Evolutionary conservation across 345 rosid species (phyloP).

Genomic region (Durio zibethinus): DNA sequence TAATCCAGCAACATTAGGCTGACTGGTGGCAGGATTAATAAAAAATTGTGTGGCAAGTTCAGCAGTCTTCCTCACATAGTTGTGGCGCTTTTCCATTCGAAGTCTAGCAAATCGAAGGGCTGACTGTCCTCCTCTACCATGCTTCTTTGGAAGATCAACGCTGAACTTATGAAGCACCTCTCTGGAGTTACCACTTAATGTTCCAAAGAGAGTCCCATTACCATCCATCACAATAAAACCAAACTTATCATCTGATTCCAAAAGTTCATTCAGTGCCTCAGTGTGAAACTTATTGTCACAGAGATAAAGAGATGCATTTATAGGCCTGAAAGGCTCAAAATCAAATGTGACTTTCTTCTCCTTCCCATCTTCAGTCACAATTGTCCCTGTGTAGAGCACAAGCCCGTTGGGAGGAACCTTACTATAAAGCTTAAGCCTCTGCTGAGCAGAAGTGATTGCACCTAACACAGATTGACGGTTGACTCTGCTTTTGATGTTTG

Average conservation of each 20-base stretch:
- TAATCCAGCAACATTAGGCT: conserved; percentile 64
- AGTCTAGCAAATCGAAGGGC: conserved; percentile 79
- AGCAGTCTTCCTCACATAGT: conserved; percentile 74
- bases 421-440: conserved; percentile 68
- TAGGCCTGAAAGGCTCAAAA: conserved; percentile 72
- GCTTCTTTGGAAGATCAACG: conserved; percentile 74
- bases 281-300: conserved; percentile 77
- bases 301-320: conserved; percentile 65
- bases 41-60: conserved; percentile 68
- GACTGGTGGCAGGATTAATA: conserved; percentile 64
- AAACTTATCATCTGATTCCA: conserved; percentile 77
- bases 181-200: conserved; percentile 64
- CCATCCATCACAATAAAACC: conserved; percentile 80
- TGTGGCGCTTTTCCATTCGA: conserved; percentile 79
- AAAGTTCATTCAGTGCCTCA: conserved; percentile 64
- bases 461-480: conserved; percentile 71
- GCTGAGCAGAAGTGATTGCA: conserved; percentile 73
- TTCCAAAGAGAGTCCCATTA: conserved; percentile 73
- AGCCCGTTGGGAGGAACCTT: conserved; percentile 71
- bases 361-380: conserved; percentile 66
- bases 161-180: conserved; percentile 66
- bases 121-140: conserved; percentile 78
- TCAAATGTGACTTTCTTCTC: conserved; percentile 76
- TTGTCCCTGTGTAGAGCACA: conserved; percentile 70
- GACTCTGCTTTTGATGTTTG: conserved; percentile 74